phyloP scores from a whole-genome alignment of 495 filamentous ascomycete species.

The Terfezia claveryi region DNA sequence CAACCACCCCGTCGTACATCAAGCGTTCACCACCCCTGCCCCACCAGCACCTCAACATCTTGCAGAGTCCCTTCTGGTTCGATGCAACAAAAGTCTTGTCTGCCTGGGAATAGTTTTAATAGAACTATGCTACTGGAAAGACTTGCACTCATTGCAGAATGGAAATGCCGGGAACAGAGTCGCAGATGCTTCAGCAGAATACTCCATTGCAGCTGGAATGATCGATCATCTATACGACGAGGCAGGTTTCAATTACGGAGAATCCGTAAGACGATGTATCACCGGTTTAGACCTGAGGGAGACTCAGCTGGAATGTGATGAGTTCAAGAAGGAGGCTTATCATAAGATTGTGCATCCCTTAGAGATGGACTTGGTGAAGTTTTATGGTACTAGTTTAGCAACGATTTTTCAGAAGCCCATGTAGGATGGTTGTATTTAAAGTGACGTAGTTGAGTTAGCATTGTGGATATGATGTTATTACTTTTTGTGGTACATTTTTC shows the following conservation, averaged over 20 bases:
- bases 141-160: constrained; percentile 6
- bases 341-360: not conserved
- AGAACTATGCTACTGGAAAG: constrained; percentile 22
- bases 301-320: not conserved
- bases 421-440: too few species aligned
- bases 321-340: not conserved
- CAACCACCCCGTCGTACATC: not conserved
- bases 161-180: constrained; percentile 1
- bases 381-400: not conserved
- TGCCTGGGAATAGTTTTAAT: constrained; percentile 21
- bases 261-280: constrained; percentile 23
- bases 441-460: too few species aligned
- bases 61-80: too few species aligned
- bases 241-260: constrained; percentile 19
- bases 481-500: too few species aligned
- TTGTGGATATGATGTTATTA: too few species aligned
- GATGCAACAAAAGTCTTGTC: not conserved
- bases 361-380: not conserved
- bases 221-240: constrained; percentile 17
- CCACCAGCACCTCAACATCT: not conserved
- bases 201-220: constrained; percentile 17
- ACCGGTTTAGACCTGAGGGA: constrained; percentile 1
- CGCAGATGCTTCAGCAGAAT: constrained; percentile 6
- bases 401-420: too few species aligned
- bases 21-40: not conserved